A percentile compares a stretch with the other conserved stretches of the same genome.
Evolutionary conservation across 1,284 basidiomycete species (phyloP).

Genomic region (Trichosporon faecale): DNA sequence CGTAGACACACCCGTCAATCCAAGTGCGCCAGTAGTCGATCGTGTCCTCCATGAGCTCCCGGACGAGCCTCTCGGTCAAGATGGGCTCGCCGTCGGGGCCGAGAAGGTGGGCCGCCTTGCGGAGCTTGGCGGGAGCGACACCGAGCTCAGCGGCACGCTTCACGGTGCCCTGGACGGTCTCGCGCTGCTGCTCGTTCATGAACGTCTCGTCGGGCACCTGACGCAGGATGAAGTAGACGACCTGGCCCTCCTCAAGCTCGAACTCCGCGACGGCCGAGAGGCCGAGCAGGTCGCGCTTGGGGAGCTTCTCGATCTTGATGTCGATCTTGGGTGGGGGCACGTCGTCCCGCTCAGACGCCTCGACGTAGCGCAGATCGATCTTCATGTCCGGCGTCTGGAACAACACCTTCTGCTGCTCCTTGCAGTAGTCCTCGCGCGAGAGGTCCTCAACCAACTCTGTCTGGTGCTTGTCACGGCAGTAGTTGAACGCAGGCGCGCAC

Average conservation of each 20-base stretch:
- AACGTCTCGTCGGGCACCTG: conserved; percentile 47
- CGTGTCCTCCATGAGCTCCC: conserved; percentile 56
- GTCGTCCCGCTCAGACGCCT: conserved; percentile 38
- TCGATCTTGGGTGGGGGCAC: conserved; percentile 56
- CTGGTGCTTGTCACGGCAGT: conserved; percentile 70
- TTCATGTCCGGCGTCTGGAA: conserved; percentile 64
- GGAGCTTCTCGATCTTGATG: conserved; percentile 56
- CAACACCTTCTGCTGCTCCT: conserved; percentile 62
- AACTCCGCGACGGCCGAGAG: conserved; percentile 51
- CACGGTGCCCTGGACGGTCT: not conserved
- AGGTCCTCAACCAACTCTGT: conserved; percentile 58
- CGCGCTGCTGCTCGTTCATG: not conserved
- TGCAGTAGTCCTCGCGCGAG: conserved; percentile 45
- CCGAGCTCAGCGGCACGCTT: conserved; percentile 48
- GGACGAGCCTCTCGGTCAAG: conserved; percentile 57
- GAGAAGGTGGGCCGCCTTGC: conserved; percentile 57
- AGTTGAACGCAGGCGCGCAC: conserved; percentile 91
- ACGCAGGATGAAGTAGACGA: conserved; percentile 76
- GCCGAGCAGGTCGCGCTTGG: conserved; percentile 41
- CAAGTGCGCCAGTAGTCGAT: conserved; percentile 81
- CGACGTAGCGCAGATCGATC: conserved; percentile 72
- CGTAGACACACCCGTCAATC: conserved; percentile 68
- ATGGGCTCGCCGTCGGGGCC: conserved; percentile 61
- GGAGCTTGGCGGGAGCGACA: conserved; percentile 56
- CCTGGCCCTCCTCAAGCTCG: conserved; percentile 72